Percentiles rank a stretch among this genome's conserved stretches.
These are phyloP conservation scores for Mesotaenium endlicherianum DNA, from an alignment of 139 green algal species.

Conservation along the genomic window DNA sequence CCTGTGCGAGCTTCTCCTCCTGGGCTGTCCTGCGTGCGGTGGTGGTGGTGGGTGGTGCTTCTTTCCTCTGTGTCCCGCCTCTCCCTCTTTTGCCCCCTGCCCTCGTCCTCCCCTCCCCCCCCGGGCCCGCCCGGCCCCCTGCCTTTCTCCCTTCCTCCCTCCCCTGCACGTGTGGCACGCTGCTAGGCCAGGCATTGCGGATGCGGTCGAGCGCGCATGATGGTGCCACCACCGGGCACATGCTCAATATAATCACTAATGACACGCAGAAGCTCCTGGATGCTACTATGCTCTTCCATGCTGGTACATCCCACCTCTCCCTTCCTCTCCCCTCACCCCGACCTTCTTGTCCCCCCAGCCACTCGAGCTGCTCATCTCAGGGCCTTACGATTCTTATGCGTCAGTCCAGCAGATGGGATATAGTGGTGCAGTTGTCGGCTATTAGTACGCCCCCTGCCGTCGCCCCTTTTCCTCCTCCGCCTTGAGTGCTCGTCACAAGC, in stretches of 20 bases:
- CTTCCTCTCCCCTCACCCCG: background rate
- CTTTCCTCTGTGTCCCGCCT: background rate
- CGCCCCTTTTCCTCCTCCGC: too few relatives aligned
- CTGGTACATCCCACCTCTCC: constrained; percentile 1
- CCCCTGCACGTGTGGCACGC: background rate
- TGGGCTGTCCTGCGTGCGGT: too few relatives aligned
- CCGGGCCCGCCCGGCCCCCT: background rate
- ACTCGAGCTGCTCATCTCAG: too few relatives aligned
- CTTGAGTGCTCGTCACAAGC: too few relatives aligned
- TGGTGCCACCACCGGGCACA: constrained; percentile 10
- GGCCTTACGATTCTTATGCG: too few relatives aligned
- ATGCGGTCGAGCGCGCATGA: too few relatives aligned
- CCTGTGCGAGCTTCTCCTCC: background rate
- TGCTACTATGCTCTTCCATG: constrained; percentile 21
- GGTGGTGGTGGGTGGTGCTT: too few relatives aligned
- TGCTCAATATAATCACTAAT: constrained; percentile 42
- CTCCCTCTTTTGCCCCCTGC: background rate
- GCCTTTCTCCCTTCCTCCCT: background rate
- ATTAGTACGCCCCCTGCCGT: too few relatives aligned
- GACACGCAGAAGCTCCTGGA: constrained; percentile 46
- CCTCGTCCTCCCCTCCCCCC: background rate
- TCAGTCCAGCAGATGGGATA: too few relatives aligned
- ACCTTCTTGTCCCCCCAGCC: background rate
- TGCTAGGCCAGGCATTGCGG: too few relatives aligned
- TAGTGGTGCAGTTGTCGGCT: too few relatives aligned